A percentile compares a stretch with the other conserved stretches of the same genome.
These are phyloP conservation scores for Helicostylum pulchrum DNA, from an alignment of 192 early-diverging fungal genomes.

Conservation along the genomic window DNA sequence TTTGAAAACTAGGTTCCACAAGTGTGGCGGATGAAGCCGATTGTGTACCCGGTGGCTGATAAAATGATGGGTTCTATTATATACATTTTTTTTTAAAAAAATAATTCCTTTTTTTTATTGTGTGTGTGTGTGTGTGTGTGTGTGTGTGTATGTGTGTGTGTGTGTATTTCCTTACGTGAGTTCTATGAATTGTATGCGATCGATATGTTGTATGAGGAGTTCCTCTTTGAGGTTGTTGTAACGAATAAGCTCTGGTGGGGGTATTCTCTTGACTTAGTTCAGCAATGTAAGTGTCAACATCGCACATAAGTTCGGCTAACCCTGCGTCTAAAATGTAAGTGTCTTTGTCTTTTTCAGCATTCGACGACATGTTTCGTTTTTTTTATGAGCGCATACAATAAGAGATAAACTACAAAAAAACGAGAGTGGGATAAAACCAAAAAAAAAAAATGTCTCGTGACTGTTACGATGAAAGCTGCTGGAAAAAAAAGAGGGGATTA, in stretches of 20 bases:
- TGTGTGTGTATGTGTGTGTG: not conserved
- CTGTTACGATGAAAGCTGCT: no score
- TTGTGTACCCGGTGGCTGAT: not conserved
- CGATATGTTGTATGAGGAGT: not conserved
- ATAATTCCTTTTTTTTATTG: not conserved
- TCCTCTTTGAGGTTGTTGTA: slow-evolving; percentile 5
- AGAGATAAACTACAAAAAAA: no score
- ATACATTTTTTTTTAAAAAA: not conserved
- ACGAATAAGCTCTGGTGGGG: not conserved
- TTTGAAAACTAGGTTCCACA: not conserved
- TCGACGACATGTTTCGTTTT: no score
- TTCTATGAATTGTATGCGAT: not conserved
- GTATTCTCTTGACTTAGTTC: slow-evolving; percentile 11
- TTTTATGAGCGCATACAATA: no score
- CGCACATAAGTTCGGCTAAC: slow-evolving; percentile 16
- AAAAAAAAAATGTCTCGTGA: no score
- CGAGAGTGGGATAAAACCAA: no score
- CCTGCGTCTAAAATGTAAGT: not conserved
- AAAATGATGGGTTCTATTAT: not conserved
- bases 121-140: not conserved
- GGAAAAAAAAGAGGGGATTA: no score
- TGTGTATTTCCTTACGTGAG: not conserved
- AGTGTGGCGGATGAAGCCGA: not conserved
- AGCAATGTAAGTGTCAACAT: slow-evolving; percentile 22
- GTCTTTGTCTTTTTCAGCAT: no score